A percentile compares a stretch with the other conserved stretches of the same genome.
These are phyloP conservation scores for Neurospora sublineolata DNA, from an alignment of 495 filamentous ascomycete species.

Conservation along the genomic window DNA sequence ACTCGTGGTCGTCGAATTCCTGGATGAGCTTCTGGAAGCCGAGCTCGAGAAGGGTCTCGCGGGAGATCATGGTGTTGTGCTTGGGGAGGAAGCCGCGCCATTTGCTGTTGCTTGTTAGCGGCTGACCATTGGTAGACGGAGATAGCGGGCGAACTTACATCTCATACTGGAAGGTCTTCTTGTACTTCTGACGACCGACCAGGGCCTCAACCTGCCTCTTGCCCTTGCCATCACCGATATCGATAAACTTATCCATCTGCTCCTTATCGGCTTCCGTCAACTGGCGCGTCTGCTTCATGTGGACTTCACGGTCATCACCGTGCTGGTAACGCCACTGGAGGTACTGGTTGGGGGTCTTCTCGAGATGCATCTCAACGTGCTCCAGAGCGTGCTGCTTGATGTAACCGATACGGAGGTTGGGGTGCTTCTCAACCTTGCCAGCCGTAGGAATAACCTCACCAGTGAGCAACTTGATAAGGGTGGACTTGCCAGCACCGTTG, in stretches of 20 bases:
- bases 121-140: not conserved
- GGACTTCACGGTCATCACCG: constrained; percentile 91
- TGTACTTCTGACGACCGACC: constrained; percentile 95
- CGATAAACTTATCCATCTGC: constrained; percentile 82
- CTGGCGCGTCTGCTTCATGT: constrained; percentile 92
- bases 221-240: constrained; percentile 72
- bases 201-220: constrained; percentile 70
- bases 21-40: constrained; percentile 91
- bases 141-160: constrained; percentile 43
- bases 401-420: constrained; percentile 96
- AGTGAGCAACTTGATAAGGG: constrained; percentile 95
- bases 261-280: constrained; percentile 73
- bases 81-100: constrained; percentile 84
- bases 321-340: constrained; percentile 97
- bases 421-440: constrained; percentile 95
- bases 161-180: constrained; percentile 99
- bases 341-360: constrained; percentile 98
- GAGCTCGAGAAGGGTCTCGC: constrained; percentile 74
- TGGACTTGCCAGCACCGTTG: constrained; percentile 98
- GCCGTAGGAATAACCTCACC: constrained; percentile 80
- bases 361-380: constrained; percentile 98
- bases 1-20: constrained; percentile 97
- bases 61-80: constrained; percentile 82
- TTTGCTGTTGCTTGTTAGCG: constrained; percentile 44
- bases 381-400: constrained; percentile 99